These are phyloP conservation scores for Clarireedia sp. DNA, from an alignment of 2,329 filamentous ascomycete species.

Conservation along the genomic window DNA sequence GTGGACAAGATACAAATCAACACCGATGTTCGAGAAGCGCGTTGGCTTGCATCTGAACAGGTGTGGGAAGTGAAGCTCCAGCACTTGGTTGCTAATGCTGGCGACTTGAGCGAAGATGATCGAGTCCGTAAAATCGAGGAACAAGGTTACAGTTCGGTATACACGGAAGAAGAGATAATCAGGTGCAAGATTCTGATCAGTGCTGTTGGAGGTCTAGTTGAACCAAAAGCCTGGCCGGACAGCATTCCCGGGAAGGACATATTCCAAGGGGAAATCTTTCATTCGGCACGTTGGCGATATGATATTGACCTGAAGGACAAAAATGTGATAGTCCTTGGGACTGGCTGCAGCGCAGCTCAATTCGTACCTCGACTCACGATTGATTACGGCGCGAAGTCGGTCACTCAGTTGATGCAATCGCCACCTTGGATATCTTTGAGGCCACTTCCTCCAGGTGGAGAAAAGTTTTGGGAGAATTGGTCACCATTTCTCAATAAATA, in stretches of 20 bases:
- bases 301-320: constrained; percentile 44
- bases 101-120: constrained; percentile 43
- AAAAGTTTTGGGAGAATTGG: constrained; percentile 39
- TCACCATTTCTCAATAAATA: constrained; percentile 36
- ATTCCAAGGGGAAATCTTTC: constrained; percentile 48
- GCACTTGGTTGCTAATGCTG: constrained; percentile 43
- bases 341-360: constrained; percentile 50
- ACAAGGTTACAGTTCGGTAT: constrained; percentile 39
- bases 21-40: constrained; percentile 44
- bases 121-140: constrained; percentile 35
- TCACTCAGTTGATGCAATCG: constrained; percentile 52
- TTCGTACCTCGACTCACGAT: constrained; percentile 44
- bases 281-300: constrained; percentile 50
- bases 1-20: constrained; percentile 51
- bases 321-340: constrained; percentile 49
- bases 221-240: constrained; percentile 43
- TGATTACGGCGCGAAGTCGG: constrained; percentile 39
- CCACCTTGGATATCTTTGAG: constrained; percentile 48
- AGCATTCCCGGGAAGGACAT: constrained; percentile 43
- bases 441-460: constrained; percentile 29
- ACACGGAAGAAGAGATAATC: constrained; percentile 42
- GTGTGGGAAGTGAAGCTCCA: constrained; percentile 47
- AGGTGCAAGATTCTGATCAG: constrained; percentile 47
- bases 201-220: constrained; percentile 47
- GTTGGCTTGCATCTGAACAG: constrained; percentile 44